Percentiles rank a stretch among this genome's conserved stretches.
Evolutionary conservation across 148 eudicot species (phyloP).

Genomic region (Vaccinium macrocarpon): DNA sequence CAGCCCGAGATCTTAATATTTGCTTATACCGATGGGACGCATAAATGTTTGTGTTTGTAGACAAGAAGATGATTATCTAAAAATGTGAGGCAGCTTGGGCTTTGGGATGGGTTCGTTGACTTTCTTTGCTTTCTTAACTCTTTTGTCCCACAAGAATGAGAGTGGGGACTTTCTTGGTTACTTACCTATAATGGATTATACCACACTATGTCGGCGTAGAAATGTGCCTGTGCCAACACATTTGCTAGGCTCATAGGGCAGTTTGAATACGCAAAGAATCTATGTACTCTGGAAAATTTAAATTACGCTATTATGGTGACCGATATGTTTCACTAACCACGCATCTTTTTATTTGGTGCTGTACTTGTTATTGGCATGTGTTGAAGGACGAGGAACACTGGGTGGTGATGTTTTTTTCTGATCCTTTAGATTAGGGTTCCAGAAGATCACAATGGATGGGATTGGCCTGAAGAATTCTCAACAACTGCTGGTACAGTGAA

Average conservation of each 20-base stretch:
- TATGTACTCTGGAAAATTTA: not conserved
- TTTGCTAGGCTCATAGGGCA: no score
- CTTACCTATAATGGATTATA: no score
- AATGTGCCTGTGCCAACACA: no score
- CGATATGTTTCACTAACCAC: not conserved
- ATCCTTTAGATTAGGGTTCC: slow-evolving; percentile 64
- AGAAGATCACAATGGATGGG: slow-evolving; percentile 71
- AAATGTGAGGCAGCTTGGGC: no score
- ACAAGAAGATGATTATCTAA: not conserved
- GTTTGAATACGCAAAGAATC: not conserved
- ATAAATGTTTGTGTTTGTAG: not conserved
- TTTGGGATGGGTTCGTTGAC: no score
- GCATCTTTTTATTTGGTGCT: slow-evolving; percentile 8
- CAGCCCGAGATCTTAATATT: not conserved
- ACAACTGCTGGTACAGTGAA: slow-evolving; percentile 38
- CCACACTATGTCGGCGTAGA: no score
- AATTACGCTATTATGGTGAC: not conserved
- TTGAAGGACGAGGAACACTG: slow-evolving; percentile 38
- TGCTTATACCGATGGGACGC: not conserved
- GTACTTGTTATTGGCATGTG: slow-evolving; percentile 31
- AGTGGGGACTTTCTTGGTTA: no score
- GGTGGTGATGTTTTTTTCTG: slow-evolving; percentile 47
- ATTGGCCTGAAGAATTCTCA: slow-evolving; percentile 66
- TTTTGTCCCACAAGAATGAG: no score
- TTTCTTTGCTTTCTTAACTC: no score